phyloP scores from a whole-genome alignment of 1,139 yeast species.

The Candida dubliniensis region DNA sequence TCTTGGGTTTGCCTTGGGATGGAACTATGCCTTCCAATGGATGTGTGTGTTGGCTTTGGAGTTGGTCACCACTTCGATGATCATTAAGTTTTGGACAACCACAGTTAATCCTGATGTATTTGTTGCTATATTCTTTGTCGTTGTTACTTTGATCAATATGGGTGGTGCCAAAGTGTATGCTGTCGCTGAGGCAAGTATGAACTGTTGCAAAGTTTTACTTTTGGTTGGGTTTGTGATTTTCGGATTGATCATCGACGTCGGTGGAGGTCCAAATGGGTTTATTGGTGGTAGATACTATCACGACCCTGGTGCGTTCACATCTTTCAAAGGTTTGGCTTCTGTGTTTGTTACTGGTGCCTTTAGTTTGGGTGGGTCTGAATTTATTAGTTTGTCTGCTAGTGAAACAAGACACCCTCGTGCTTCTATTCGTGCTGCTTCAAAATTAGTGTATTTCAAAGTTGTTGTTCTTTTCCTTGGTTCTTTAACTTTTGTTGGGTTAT shows the following conservation, averaged over 20 bases:
- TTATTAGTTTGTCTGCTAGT: constrained; percentile 36
- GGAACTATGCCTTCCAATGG: constrained; percentile 45
- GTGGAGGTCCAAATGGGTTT: constrained; percentile 33
- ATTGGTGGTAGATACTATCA: constrained; percentile 39
- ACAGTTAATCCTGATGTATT: constrained; percentile 31
- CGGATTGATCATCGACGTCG: constrained; percentile 29
- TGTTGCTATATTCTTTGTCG: constrained; percentile 31
- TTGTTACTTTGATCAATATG: constrained; percentile 29
- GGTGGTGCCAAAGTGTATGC: constrained; percentile 38
- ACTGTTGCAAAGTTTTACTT: constrained; percentile 32
- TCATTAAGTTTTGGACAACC: constrained; percentile 32
- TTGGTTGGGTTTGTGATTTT: constrained; percentile 33
- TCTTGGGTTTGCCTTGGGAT: constrained; percentile 43
- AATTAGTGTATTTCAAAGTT: constrained; percentile 38
- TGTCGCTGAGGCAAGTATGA: constrained; percentile 32
- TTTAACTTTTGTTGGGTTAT: constrained; percentile 31
- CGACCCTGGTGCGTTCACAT: constrained; percentile 26
- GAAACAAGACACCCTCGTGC: constrained; percentile 33
- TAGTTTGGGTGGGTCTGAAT: constrained; percentile 27
- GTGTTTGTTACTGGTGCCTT: constrained; percentile 29
- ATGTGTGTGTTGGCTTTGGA: constrained; percentile 39
- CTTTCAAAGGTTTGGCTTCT: constrained; percentile 26
- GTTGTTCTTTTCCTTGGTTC: constrained; percentile 32
- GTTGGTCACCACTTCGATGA: constrained; percentile 41
- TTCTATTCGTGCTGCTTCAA: constrained; percentile 34